Percentiles rank a stretch among this genome's conserved stretches.
Evolutionary conservation across 2,329 filamentous ascomycete species (phyloP).

Genomic region (Microdochium bolleyi): DNA sequence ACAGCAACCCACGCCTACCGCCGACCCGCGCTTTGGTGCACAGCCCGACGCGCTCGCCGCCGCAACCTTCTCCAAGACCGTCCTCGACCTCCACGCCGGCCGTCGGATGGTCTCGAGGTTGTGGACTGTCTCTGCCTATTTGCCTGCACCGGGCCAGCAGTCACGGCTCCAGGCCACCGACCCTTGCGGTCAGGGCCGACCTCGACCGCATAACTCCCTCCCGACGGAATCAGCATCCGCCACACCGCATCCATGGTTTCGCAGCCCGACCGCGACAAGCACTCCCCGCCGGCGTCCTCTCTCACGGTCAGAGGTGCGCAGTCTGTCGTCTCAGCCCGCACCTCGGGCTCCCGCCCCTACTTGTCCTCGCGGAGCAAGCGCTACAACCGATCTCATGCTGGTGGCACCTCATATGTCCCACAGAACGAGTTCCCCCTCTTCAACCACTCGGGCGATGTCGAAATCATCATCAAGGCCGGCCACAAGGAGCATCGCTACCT

Average conservation of each 20-base stretch:
- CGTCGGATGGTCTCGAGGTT: background rate
- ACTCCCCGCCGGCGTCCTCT: constrained; percentile 30
- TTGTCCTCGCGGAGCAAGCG: constrained; percentile 51
- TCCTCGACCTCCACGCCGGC: background rate
- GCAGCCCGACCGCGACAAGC: constrained; percentile 37
- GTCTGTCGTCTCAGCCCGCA: constrained; percentile 58
- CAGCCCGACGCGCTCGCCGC: background rate
- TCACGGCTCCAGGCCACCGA: background rate
- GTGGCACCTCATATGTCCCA: constrained; percentile 58
- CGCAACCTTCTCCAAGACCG: background rate
- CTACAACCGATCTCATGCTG: constrained; percentile 75
- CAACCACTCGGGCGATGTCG: constrained; percentile 83
- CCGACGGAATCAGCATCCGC: constrained; percentile 1
- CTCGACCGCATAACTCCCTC: background rate
- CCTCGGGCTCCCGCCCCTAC: constrained; percentile 42
- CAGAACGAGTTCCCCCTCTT: constrained; percentile 94
- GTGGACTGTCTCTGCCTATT: background rate
- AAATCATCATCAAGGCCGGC: constrained; percentile 63
- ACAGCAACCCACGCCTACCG: no score
- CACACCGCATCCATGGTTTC: constrained; percentile 47
- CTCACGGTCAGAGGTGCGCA: constrained; percentile 51
- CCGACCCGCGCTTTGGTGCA: background rate
- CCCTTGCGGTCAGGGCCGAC: background rate
- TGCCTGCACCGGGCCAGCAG: background rate
- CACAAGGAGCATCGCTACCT: constrained; percentile 76